These are phyloP conservation scores for Pueraria montana DNA, from an alignment of 306 rosid species.

Conservation along the genomic window DNA sequence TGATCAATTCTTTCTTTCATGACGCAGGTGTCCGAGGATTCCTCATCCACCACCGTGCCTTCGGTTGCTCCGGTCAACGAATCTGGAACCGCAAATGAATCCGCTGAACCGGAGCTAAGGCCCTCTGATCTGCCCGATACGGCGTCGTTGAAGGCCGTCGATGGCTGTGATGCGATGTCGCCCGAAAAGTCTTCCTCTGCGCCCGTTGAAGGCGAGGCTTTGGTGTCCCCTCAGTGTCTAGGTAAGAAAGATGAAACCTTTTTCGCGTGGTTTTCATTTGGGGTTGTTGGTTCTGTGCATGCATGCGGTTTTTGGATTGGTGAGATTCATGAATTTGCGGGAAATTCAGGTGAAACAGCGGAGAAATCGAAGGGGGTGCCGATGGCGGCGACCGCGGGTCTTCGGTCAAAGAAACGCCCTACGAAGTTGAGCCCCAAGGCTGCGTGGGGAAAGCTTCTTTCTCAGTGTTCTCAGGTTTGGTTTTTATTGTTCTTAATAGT, in stretches of 20 bases:
- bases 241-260: constrained; percentile 51
- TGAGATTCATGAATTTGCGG: constrained; percentile 42
- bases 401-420: constrained; percentile 68
- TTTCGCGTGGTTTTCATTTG: constrained; percentile 3
- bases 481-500: constrained; percentile 43
- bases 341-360: constrained; percentile 59
- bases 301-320: constrained; percentile 50
- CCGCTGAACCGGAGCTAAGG: constrained; percentile 63
- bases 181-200: constrained; percentile 62
- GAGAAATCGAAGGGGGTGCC: constrained; percentile 59
- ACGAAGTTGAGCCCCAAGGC: constrained; percentile 52
- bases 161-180: constrained; percentile 59
- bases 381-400: not conserved
- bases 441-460: constrained; percentile 92
- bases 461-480: constrained; percentile 89
- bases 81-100: constrained; percentile 64
- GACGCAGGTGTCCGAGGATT: constrained; percentile 74
- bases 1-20: constrained; percentile 44
- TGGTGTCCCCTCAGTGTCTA: constrained; percentile 67
- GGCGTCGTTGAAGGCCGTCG: constrained; percentile 63
- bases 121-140: constrained; percentile 80
- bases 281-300: constrained; percentile 38
- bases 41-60: constrained; percentile 65
- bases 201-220: constrained; percentile 59
- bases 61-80: constrained; percentile 71